phyloP scores from a whole-genome alignment of 768 basidiomycete genomes.

The Boletus rufocinnamomeus region DNA sequence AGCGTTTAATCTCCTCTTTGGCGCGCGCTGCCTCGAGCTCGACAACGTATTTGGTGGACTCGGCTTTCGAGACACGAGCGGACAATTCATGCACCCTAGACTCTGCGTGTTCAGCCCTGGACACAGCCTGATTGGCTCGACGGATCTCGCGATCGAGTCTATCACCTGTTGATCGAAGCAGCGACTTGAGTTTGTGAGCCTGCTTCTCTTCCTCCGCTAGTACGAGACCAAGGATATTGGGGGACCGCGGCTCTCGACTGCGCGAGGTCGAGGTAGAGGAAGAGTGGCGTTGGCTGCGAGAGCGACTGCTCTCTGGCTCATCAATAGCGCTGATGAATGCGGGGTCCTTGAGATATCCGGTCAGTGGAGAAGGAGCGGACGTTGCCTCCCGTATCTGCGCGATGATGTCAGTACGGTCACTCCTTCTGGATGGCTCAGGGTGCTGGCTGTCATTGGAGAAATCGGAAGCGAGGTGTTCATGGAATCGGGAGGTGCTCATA shows the following conservation, averaged over 20 bases:
- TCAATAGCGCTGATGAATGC: constrained; percentile 39
- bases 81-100: constrained; percentile 44
- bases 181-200: constrained; percentile 52
- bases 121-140: constrained; percentile 51
- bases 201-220: constrained; percentile 59
- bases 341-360: constrained; percentile 47
- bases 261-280: constrained; percentile 43
- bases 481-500: constrained; percentile 34
- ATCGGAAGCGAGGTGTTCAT: constrained; percentile 33
- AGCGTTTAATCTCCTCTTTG: constrained; percentile 48
- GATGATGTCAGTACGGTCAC: constrained; percentile 36
- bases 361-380: constrained; percentile 46
- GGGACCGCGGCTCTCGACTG: constrained; percentile 40
- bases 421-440: constrained; percentile 13
- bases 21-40: constrained; percentile 43
- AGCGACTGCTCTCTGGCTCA: constrained; percentile 29
- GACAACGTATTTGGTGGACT: constrained; percentile 41
- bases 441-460: constrained; percentile 14
- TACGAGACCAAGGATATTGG: constrained; percentile 44
- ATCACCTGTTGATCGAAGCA: constrained; percentile 52
- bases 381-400: constrained; percentile 46
- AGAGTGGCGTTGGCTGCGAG: constrained; percentile 34
- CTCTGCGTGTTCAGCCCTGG: constrained; percentile 55
- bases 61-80: constrained; percentile 41
- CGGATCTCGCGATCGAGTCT: constrained; percentile 58